phyloP scores from a whole-genome alignment of 768 basidiomycete species.

The Agrocybe praecox region DNA sequence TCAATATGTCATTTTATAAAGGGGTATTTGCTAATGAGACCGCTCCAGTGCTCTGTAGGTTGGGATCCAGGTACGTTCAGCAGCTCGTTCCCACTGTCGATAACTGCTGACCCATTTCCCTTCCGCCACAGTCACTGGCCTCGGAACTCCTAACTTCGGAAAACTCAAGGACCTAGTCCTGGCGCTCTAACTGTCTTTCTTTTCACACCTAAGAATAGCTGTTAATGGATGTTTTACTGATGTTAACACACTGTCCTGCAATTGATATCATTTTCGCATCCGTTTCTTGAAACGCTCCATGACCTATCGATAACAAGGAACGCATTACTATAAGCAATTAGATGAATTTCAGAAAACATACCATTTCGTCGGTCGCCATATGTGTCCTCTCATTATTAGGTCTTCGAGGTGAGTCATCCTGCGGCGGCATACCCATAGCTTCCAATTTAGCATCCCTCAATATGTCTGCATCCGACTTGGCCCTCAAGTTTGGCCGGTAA shows the following conservation, averaged over 20 bases:
- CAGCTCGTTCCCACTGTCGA: neutral
- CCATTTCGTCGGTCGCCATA: conserved; percentile 91
- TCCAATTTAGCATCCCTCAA: conserved; percentile 86
- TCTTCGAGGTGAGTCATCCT: conserved; percentile 49
- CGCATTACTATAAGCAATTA: neutral
- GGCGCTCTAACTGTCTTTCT: neutral
- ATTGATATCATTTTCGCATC: conserved; percentile 66
- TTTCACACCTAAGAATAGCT: conserved; percentile 6
- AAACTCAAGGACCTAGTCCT: conserved; percentile 37
- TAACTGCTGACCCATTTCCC: neutral
- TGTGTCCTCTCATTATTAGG: conserved; percentile 62
- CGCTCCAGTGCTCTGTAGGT: conserved; percentile 42
- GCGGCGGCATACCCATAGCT: conserved; percentile 75
- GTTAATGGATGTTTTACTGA: conserved; percentile 17
- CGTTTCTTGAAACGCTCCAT: conserved; percentile 99
- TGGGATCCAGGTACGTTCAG: conserved; percentile 61
- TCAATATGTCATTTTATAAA: neutral
- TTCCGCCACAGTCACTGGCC: conserved; percentile 43
- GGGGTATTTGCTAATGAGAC: conserved; percentile 1
- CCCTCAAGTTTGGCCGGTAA: conserved; percentile 79
- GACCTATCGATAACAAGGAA: conserved; percentile 47
- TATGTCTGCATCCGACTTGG: conserved; percentile 88
- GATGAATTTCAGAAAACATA: conserved; percentile 34
- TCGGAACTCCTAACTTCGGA: conserved; percentile 57
- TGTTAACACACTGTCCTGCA: conserved; percentile 18